A percentile compares a stretch with the other conserved stretches of the same genome.
Evolutionary conservation across 2,329 filamentous ascomycete genomes (phyloP).

Genomic region (Fusarium nanum): DNA sequence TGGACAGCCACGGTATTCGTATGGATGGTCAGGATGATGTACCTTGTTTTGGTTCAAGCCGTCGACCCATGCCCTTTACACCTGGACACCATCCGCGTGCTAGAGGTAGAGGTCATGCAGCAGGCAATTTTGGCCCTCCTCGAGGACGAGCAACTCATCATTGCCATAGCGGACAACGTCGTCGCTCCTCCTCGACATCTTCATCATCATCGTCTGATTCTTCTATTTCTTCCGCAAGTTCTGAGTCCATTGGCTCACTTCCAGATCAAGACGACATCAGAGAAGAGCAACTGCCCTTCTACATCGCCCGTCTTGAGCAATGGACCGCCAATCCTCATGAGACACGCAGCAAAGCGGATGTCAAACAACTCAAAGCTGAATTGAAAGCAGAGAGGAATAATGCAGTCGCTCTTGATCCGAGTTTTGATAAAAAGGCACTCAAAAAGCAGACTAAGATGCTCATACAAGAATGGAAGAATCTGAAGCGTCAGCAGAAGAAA

Average conservation of each 20-base stretch:
- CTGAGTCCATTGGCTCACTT: conserved; percentile 62
- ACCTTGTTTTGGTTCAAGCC: not conserved
- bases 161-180: conserved; percentile 30
- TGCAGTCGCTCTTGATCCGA: conserved; percentile 10
- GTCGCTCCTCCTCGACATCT: conserved; percentile 52
- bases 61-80: not conserved
- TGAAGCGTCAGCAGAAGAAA: conserved; percentile 49
- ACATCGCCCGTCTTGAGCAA: conserved; percentile 56
- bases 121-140: conserved; percentile 1
- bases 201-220: conserved; percentile 49
- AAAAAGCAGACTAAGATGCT: conserved; percentile 59
- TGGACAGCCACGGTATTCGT: conserved; percentile 56
- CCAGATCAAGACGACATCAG: conserved; percentile 64
- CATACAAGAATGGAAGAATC: conserved; percentile 55
- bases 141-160: conserved; percentile 30
- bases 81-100: conserved; percentile 9
- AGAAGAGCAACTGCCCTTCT: conserved; percentile 61
- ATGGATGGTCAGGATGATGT: conserved; percentile 21
- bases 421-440: conserved; percentile 50
- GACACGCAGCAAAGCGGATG: conserved; percentile 59
- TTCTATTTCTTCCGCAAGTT: conserved; percentile 46
- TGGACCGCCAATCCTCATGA: conserved; percentile 65
- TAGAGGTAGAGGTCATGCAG: conserved; percentile 10
- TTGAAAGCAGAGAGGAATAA: conserved; percentile 55
- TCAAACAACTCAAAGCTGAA: conserved; percentile 56